A percentile compares a stretch with the other conserved stretches of the same genome.
Conservation (phyloP, 1,284 basidiomycete species). For the Sanguinoderma infundibulare region DNA sequence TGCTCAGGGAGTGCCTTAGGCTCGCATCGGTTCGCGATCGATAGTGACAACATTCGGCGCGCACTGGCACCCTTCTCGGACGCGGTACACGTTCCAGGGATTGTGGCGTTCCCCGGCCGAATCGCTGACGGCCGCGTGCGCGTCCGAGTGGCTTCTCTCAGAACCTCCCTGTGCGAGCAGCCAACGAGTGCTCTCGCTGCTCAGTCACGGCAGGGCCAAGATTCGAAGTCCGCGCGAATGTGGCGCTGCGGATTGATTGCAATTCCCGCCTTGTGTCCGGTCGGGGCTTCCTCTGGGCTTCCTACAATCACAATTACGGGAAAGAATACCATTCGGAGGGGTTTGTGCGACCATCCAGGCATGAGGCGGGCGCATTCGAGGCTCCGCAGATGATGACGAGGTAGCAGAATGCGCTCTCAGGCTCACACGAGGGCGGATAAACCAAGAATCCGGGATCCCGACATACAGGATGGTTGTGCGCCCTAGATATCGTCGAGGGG, state of each 20-base stretch:
- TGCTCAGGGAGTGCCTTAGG: background rate
- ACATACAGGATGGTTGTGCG: background rate
- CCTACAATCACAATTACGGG: background rate
- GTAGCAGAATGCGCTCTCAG: too few relatives aligned
- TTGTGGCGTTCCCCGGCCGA: background rate
- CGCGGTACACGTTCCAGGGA: conserved; percentile 1
- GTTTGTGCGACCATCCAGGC: background rate
- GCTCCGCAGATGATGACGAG: too few relatives aligned
- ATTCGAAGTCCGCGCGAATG: background rate
- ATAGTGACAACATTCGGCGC: too few relatives aligned
- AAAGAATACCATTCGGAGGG: background rate
- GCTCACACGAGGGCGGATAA: too few relatives aligned
- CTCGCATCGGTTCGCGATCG: background rate
- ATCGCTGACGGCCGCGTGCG: background rate
- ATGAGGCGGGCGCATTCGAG: too few relatives aligned
- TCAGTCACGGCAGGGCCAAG: background rate
- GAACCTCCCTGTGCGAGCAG: background rate
- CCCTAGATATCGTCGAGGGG: background rate
- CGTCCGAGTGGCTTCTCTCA: background rate
- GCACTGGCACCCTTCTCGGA: background rate
- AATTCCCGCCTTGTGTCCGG: background rate
- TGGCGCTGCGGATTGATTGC: background rate
- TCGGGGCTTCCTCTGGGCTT: too few relatives aligned
- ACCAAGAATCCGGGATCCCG: too few relatives aligned
- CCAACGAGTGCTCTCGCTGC: background rate